Evolutionary conservation across 257 asterid genomes (phyloP).

Genomic region (Fraxinus anomala): DNA sequence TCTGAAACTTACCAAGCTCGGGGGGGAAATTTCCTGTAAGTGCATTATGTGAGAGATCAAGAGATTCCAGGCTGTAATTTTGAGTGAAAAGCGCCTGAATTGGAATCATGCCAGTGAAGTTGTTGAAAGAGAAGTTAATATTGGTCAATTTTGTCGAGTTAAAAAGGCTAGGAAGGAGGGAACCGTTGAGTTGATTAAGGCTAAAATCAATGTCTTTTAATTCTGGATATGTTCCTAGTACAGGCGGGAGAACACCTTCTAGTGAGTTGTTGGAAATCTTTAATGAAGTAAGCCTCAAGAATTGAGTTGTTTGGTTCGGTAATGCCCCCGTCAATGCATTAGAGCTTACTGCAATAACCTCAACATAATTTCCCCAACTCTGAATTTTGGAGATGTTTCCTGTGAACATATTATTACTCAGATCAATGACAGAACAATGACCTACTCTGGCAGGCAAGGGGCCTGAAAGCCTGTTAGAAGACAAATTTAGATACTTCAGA

Average conservation of each 20-base stretch:
- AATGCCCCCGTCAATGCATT: conserved; percentile 58
- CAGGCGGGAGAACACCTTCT: conserved; percentile 61
- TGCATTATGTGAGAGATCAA: conserved; percentile 69
- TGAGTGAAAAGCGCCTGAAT: conserved; percentile 28
- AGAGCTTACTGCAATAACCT: conserved; percentile 68
- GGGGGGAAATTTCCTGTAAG: conserved; percentile 59
- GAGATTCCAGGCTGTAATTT: conserved; percentile 45
- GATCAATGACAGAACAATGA: conserved; percentile 69
- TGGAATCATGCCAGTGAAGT: conserved; percentile 60
- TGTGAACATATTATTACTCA: conserved; percentile 66
- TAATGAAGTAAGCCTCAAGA: conserved; percentile 73
- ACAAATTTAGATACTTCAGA: conserved; percentile 64
- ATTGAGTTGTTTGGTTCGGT: conserved; percentile 62
- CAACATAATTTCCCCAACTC: conserved; percentile 80
- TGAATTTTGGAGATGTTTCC: conserved; percentile 70
- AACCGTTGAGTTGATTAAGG: conserved; percentile 56
- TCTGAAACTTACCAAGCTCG: conserved; percentile 49
- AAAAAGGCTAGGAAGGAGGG: conserved; percentile 59
- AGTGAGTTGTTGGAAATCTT: conserved; percentile 75
- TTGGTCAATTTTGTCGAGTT: conserved; percentile 49
- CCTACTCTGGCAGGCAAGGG: conserved; percentile 66
- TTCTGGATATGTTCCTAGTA: conserved; percentile 65
- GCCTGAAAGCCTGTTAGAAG: conserved; percentile 73
- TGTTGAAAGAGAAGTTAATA: conserved; percentile 68
- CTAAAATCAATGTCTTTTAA: conserved; percentile 63